Percentiles rank a stretch among this genome's conserved stretches.
Conservation (phyloP, 2,329 filamentous ascomycete genomes). For the Myriangium duriaei region DNA sequence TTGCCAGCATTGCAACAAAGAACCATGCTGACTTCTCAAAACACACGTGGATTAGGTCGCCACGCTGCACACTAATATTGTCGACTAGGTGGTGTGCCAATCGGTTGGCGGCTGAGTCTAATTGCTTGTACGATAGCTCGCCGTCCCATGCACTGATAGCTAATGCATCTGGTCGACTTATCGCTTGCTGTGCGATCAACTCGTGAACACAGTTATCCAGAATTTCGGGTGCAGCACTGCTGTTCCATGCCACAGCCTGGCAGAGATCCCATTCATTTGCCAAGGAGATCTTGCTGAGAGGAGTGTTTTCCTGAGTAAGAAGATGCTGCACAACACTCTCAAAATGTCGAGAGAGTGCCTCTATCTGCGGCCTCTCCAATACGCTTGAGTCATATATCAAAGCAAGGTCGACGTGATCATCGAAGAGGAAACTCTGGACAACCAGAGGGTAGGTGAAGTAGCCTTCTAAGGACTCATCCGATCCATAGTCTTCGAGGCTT, state of each 20-base stretch:
- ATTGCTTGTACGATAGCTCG: slow-evolving; percentile 14
- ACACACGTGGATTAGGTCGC: slow-evolving; percentile 14
- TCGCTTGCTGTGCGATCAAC: slow-evolving; percentile 11
- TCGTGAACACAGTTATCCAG: slow-evolving; percentile 12
- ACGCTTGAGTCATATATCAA: background rate
- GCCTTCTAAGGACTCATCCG: background rate
- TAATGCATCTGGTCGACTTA: slow-evolving; percentile 11
- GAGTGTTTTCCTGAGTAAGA: background rate
- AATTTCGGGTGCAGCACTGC: background rate
- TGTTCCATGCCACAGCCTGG: background rate
- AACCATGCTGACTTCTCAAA: slow-evolving; percentile 19
- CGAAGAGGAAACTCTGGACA: background rate
- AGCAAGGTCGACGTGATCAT: background rate
- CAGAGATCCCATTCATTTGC: background rate
- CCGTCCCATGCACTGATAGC: slow-evolving; percentile 19
- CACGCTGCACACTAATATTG: slow-evolving; percentile 11
- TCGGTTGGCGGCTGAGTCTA: slow-evolving; percentile 13
- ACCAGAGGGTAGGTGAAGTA: background rate
- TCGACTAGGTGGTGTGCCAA: slow-evolving; percentile 10
- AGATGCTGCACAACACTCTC: background rate
- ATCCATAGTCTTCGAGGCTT: background rate
- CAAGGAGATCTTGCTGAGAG: background rate
- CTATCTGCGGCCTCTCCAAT: background rate
- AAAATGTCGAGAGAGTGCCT: background rate
- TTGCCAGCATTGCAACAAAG: slow-evolving; percentile 17